These are phyloP conservation scores for Debaryomyces sp. DNA, from an alignment of 1,139 yeast species.

Conservation along the genomic window DNA sequence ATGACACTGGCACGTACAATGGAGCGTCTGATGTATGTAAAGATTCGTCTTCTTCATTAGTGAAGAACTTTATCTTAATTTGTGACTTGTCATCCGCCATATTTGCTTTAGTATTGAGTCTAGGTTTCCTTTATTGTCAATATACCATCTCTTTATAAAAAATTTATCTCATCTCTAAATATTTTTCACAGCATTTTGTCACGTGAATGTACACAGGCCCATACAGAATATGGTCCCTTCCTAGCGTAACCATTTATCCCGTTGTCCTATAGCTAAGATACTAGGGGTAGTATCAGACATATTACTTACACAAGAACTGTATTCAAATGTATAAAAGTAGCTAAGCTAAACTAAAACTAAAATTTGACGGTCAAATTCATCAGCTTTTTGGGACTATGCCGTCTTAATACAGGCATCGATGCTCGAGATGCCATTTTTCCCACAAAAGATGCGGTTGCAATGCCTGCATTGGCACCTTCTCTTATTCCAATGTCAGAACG, in stretches of 20 bases:
- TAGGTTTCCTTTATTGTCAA: conserved; percentile 1
- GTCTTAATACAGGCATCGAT: conserved; percentile 25
- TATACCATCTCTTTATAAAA: conserved; percentile 10
- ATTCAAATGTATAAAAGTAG: not conserved
- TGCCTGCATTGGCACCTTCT: conserved; percentile 27
- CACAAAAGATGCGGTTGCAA: conserved; percentile 26
- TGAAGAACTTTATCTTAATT: conserved; percentile 79
- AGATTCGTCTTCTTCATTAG: conserved; percentile 79
- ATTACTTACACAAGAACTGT: not conserved
- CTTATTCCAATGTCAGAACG: conserved; percentile 18
- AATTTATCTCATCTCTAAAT: conserved; percentile 17
- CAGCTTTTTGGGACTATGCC: conserved; percentile 14
- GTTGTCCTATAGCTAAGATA: too few relatives aligned
- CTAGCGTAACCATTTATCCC: too few relatives aligned
- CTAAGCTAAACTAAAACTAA: conserved; percentile 5
- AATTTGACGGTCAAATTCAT: conserved; percentile 22
- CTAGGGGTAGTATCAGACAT: not conserved
- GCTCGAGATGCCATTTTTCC: conserved; percentile 27
- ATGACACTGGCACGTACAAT: conserved; percentile 79
- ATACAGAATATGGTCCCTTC: too few relatives aligned
- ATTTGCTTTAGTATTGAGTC: conserved; percentile 5
- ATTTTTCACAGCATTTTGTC: conserved; percentile 9
- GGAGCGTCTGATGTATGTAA: conserved; percentile 81
- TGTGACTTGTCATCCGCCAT: conserved; percentile 41
- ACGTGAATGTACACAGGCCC: conserved; percentile 2